A percentile compares a stretch with the other conserved stretches of the same genome.
Conservation (phyloP, 2,329 filamentous ascomycete species). For the Aspergillus amoenus region DNA sequence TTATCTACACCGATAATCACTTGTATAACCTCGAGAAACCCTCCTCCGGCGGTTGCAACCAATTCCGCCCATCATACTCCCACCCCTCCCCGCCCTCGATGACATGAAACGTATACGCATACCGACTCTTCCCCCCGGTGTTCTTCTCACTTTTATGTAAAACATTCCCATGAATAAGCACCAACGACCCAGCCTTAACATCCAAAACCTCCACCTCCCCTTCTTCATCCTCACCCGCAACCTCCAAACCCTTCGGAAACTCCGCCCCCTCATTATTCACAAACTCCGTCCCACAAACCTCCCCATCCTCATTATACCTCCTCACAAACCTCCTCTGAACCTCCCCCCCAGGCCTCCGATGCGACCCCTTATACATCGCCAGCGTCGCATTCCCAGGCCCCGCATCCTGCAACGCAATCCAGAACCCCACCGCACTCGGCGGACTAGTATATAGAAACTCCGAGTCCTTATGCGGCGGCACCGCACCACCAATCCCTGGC, state of each 20-base stretch:
- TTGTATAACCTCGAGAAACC: conserved; percentile 71
- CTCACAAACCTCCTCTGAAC: conserved; percentile 75
- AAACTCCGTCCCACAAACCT: conserved; percentile 62
- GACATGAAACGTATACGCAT: conserved; percentile 96
- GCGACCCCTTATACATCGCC: conserved; percentile 80
- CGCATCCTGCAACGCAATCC: conserved; percentile 95
- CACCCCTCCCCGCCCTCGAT: conserved; percentile 73
- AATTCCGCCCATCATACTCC: conserved; percentile 82
- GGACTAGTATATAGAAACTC: conserved; percentile 90
- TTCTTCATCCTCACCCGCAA: conserved; percentile 38
- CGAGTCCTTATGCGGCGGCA: conserved; percentile 87
- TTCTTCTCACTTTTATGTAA: conserved; percentile 97
- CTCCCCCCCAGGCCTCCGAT: conserved; percentile 59
- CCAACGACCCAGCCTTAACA: conserved; percentile 85
- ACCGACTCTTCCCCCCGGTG: conserved; percentile 76
- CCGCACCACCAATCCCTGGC: conserved; percentile 88
- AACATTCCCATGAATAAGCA: conserved; percentile 93
- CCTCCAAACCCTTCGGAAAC: conserved; percentile 60
- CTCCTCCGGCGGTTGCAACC: conserved; percentile 83
- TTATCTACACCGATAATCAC: background rate
- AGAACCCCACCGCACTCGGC: conserved; percentile 89
- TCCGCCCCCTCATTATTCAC: conserved; percentile 64
- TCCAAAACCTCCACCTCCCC: conserved; percentile 67
- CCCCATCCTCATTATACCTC: conserved; percentile 4
- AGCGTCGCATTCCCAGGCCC: conserved; percentile 84